A percentile compares a stretch with the other conserved stretches of the same genome.
These are phyloP conservation scores for Cokeromyces recurvatus DNA, from an alignment of 371 early-diverging fungal species.

Conservation along the genomic window DNA sequence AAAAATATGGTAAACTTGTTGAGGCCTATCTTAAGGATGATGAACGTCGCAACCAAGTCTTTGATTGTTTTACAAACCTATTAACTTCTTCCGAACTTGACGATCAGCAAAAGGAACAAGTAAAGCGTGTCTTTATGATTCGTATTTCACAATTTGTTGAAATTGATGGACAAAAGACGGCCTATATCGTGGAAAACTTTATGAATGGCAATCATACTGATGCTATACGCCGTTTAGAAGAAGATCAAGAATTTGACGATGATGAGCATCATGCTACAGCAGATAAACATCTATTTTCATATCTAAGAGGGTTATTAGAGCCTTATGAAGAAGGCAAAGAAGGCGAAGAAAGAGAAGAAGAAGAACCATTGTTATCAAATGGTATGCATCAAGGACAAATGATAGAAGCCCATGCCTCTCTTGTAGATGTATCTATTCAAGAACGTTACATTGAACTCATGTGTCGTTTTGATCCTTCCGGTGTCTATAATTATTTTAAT, in stretches of 20 bases:
- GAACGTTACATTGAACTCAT: constrained; percentile 68
- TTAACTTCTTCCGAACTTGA: constrained; percentile 44
- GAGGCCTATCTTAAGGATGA: constrained; percentile 68
- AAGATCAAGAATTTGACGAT: constrained; percentile 48
- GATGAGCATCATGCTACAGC: constrained; percentile 37
- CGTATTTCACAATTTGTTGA: constrained; percentile 65
- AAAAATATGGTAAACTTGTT: constrained; percentile 62
- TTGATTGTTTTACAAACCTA: constrained; percentile 55
- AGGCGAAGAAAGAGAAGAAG: constrained; percentile 1
- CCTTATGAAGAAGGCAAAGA: constrained; percentile 21
- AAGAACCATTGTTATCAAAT: constrained; percentile 1
- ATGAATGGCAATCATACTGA: constrained; percentile 61
- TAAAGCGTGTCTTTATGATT: constrained; percentile 57
- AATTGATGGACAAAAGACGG: constrained; percentile 64
- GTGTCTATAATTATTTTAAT: constrained; percentile 61
- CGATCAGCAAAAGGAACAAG: constrained; percentile 49
- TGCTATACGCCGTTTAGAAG: constrained; percentile 51
- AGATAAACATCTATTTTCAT: constrained; percentile 57
- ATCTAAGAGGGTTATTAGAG: constrained; percentile 66
- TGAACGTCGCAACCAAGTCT: constrained; percentile 48
- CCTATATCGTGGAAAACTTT: constrained; percentile 51
- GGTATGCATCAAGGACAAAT: constrained; percentile 9
- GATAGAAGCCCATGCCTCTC: constrained; percentile 7
- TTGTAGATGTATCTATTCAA: constrained; percentile 38
- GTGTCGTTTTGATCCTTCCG: constrained; percentile 64